Base-by-base conservation (phyloP, 495 filamentous ascomycete genomes). In the Xylaria cubensis region DNA sequence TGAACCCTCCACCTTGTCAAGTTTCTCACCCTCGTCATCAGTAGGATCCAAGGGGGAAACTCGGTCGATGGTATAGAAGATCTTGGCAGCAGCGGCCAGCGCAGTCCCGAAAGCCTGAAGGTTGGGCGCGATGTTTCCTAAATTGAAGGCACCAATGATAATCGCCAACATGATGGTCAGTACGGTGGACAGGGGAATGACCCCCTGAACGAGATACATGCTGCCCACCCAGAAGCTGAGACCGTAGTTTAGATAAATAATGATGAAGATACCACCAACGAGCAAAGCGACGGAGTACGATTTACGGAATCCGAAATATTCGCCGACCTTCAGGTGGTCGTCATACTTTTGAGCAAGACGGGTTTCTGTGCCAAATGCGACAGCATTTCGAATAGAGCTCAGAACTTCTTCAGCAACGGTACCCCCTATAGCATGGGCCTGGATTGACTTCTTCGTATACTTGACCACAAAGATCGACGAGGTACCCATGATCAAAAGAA, bases 201-300 rank as follows among this genome's bases (percentile, higher is more conserved):
- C 86, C 2, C 90, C 90, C 10, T 86, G 77, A 0, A 94, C 90
- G 8, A 97, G 77, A 80, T 90, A 97, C 58, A 88, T 86, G 70
- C 92, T 94, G 13, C 96, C 96, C 86, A 94, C 92, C 96, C 96
- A 99, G 84, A 98, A 99, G 48, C 94, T 91, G 48, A 99, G 88
- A 56, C 92, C 93, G 74, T 97, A 98, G 80, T 95, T 97, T 50
- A 95, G 80, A 76, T 94, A 97, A 72, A 98, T 87, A 67, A 95
- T 84, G 68, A 87, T 83, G 84, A 97, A 93, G 90, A 97, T 92
- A 53, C 85, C 83, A 56, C 90, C 93, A 50, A 99, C 84, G 93
- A 98, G 94, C 29, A 91, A 71, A 26, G 88, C 92, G 41, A 95
- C 78, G 3, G 87, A 82, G 50, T 87, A 81, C 78, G 97, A 93